Percentiles rank a stretch among this genome's conserved stretches.
phyloP scores from a whole-genome alignment of 345 rosid genomes.

The Jatropha curcas region DNA sequence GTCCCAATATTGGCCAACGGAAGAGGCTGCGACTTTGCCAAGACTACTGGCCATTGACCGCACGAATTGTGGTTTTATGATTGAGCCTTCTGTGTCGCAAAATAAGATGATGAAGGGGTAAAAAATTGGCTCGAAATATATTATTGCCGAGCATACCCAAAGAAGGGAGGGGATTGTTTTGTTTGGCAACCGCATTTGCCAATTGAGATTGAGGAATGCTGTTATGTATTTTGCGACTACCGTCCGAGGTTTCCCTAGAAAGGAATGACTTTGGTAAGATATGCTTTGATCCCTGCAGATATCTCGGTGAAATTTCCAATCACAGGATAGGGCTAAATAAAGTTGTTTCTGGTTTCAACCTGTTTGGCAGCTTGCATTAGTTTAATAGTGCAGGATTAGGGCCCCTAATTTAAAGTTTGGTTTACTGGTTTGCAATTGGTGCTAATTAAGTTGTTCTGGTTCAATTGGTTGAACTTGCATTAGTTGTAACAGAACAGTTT shows the following conservation, averaged over 20 bases:
- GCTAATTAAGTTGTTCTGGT: not conserved
- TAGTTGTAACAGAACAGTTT: too few relatives aligned
- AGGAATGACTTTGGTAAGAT: constrained; percentile 70
- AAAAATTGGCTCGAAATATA: constrained; percentile 67
- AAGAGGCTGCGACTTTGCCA: constrained; percentile 83
- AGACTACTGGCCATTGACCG: constrained; percentile 73
- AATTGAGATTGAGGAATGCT: constrained; percentile 80
- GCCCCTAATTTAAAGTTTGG: too few relatives aligned
- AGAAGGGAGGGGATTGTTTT: constrained; percentile 76
- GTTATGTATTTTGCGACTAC: constrained; percentile 73
- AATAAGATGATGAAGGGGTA: constrained; percentile 75
- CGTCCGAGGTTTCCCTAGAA: constrained; percentile 83
- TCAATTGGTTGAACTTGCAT: not conserved
- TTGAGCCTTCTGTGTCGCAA: constrained; percentile 91
- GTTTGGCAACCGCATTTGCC: constrained; percentile 85
- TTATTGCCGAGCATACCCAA: constrained; percentile 77
- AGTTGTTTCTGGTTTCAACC: too few relatives aligned
- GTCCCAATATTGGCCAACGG: constrained; percentile 92
- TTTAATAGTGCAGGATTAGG: too few relatives aligned
- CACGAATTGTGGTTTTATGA: constrained; percentile 85
- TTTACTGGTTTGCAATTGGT: too few relatives aligned
- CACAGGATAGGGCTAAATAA: too few relatives aligned
- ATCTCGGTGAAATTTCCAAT: constrained; percentile 19
- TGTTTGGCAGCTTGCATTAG: too few relatives aligned
- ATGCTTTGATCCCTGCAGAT: constrained; percentile 77